Base-by-base conservation (phyloP, 495 filamentous ascomycete genomes). In the Lasiosphaeria miniovina region DNA sequence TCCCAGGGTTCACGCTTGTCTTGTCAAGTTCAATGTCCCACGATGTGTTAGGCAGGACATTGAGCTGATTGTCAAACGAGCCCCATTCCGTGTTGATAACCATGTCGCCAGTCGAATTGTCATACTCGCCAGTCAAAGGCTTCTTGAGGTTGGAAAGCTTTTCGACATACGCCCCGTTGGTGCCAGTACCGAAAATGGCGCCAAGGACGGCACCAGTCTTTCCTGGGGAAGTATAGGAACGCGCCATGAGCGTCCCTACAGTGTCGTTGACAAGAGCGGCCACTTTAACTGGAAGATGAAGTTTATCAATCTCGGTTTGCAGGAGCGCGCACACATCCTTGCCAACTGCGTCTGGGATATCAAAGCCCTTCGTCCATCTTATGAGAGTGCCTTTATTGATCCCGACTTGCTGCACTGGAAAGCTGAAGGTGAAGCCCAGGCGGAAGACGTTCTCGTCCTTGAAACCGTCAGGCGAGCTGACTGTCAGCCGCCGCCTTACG, bases 31-130 rank as follows among this genome's bases (percentile, higher is more conserved):
- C 81, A 11, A 77, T 74, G 72, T 98, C 94, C 74, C 93, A 98
- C 0, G 83, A 72, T 0, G 94, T 98, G 68, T 85, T 88, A 15
- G 95, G 94, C 49, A 98, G 80, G 50, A 94, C 88, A 60, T 82
- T 87, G 63, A 98, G 82, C 61, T 88, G 82, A 78, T 98, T 98
- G 75, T 98, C 94, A 67, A 98, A 98, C 58, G 90, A 95, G 55
- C 94, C 94, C 94, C 94, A 98, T 76, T 98, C 94, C 3, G 91
- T 93, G 74, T 98, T 98, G 71, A 98, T 85, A 57, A 98, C 91
- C 94, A 98, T 98, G 57, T 93, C 84, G 17, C 92, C 91, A 0
- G 93, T 95, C 4, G 84, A 86, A 50, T 82, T 84, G 72, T 98
- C 91, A 64, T 89, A 95, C 24, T 87, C 81, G 34, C 84, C 82